A percentile compares a stretch with the other conserved stretches of the same genome.
Conservation (phyloP, 139 green algal species). For the Eudorina sp. region DNA sequence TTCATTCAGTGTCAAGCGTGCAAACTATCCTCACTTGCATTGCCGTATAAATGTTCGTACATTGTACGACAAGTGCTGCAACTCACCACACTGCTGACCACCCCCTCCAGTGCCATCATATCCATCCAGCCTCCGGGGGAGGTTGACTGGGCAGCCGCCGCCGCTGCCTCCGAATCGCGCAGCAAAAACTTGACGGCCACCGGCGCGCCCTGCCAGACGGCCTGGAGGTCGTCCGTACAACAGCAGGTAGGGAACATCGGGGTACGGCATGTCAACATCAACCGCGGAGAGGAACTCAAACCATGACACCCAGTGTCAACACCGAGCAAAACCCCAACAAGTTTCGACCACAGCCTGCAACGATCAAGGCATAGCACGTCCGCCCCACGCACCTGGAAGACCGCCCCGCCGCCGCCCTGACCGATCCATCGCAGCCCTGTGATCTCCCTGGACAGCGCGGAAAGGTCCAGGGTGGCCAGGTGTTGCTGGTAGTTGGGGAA, state of each 20-base stretch:
- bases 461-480: background rate
- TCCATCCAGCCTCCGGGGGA: background rate
- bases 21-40: too few species aligned
- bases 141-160: background rate
- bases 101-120: slow-evolving; percentile 9
- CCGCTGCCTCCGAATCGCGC: background rate
- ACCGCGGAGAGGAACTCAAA: too few species aligned
- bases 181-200: slow-evolving; percentile 41
- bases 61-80: too few species aligned
- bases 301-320: too few species aligned
- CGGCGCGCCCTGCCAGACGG: slow-evolving; percentile 21
- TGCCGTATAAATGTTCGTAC: too few species aligned
- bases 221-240: too few species aligned
- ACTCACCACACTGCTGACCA: slow-evolving; percentile 19
- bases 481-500: background rate
- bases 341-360: too few species aligned
- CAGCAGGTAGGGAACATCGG: too few species aligned
- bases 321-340: too few species aligned
- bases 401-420: slow-evolving; percentile 35
- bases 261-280: too few species aligned
- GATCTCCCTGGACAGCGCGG: slow-evolving; percentile 11
- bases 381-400: slow-evolving; percentile 44
- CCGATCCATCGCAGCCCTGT: slow-evolving; percentile 33
- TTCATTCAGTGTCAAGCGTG: too few species aligned
- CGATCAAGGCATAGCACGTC: too few species aligned